These are phyloP conservation scores for Nitzschia sp. DNA, from an alignment of 108 stramenopile species.

Conservation along the genomic window DNA sequence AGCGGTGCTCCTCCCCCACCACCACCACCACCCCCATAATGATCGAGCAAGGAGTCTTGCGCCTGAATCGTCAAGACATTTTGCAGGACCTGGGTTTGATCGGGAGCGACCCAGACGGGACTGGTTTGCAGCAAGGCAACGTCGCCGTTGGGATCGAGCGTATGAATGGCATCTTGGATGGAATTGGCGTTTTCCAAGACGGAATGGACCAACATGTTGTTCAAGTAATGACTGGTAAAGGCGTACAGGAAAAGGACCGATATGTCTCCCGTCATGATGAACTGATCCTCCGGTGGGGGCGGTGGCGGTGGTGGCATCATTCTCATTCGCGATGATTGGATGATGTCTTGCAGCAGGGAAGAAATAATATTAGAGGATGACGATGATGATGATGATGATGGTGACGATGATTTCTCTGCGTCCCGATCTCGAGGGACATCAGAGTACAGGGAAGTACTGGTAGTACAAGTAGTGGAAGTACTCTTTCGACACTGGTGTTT, in stretches of 20 bases:
- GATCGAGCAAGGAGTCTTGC: conserved; percentile 25
- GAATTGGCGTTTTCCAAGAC: conserved; percentile 10
- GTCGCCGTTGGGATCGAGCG: conserved; percentile 13
- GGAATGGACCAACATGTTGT: conserved; percentile 34
- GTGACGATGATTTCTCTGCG: background rate
- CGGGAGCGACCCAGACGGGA: conserved; percentile 67
- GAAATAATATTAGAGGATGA: too few species aligned
- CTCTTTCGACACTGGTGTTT: background rate
- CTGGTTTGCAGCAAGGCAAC: conserved; percentile 16
- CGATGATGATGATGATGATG: background rate
- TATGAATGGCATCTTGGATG: conserved; percentile 17
- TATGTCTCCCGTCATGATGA: conserved; percentile 74
- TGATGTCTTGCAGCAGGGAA: too few species aligned
- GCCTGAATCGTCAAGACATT: conserved; percentile 31
- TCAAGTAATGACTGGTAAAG: conserved; percentile 68
- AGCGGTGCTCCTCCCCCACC: too few species aligned
- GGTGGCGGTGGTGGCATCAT: conserved; percentile 29
- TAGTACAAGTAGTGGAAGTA: too few species aligned
- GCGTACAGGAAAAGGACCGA: conserved; percentile 72
- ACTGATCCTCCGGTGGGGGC: conserved; percentile 75
- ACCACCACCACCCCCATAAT: too few species aligned
- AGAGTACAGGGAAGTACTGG: background rate
- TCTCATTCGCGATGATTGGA: too few species aligned
- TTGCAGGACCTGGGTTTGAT: conserved; percentile 13
- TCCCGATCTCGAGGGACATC: background rate